Percentiles rank a stretch among this genome's conserved stretches.
phyloP scores from a whole-genome alignment of 129 eudicot species.

The Saposhnikovia divaricata region DNA sequence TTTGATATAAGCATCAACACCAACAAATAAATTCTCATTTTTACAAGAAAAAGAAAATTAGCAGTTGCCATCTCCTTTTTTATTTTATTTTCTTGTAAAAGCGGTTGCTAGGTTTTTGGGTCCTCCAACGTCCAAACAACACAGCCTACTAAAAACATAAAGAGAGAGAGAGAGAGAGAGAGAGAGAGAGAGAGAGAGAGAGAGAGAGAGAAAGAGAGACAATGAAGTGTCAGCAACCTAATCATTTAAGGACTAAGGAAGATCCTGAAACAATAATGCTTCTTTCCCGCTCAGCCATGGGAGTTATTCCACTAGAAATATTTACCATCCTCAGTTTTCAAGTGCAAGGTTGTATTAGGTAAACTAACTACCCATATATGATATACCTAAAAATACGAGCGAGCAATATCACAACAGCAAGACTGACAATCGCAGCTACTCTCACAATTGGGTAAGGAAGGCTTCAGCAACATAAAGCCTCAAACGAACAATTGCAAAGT shows the following conservation, averaged over 20 bases:
- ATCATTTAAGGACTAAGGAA: not conserved
- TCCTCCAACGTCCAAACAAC: not conserved
- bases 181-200: no score
- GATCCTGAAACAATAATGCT: not conserved
- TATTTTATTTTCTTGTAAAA: no score
- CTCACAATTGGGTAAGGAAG: not conserved
- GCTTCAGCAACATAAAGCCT: not conserved
- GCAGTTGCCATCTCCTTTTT: not conserved
- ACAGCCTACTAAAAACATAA: not conserved
- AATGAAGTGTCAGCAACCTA: not conserved
- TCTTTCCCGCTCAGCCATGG: not conserved
- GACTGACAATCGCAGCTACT: not conserved
- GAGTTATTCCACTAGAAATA: not conserved
- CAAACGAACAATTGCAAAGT: not conserved
- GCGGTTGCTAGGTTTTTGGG: not conserved
- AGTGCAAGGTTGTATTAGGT: not conserved
- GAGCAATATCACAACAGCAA: not conserved
- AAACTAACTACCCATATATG: not conserved
- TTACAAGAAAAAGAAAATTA: no score
- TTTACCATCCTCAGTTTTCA: not conserved
- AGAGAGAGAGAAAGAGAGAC: not conserved
- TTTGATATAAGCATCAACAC: no score
- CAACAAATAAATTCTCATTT: no score
- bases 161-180: no score
- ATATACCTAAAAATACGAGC: not conserved